phyloP scores from a whole-genome alignment of 73 alveolate species.

The Tetrahymena malaccensis region DNA sequence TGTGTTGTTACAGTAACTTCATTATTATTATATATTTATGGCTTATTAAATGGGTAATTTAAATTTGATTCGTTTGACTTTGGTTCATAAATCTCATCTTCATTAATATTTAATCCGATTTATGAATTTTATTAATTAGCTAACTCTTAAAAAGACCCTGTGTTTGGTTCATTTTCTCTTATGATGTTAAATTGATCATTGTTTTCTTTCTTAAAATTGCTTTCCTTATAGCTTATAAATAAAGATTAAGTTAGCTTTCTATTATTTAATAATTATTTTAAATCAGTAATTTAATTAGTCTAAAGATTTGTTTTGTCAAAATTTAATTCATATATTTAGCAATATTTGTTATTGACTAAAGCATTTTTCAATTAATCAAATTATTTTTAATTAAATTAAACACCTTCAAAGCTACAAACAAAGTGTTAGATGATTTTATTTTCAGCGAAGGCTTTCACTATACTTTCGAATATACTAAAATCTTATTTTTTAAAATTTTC shows the following conservation, averaged over 20 bases:
- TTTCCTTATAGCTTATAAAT: background rate
- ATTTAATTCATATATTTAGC: background rate
- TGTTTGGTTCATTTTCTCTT: background rate
- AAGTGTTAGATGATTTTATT: background rate
- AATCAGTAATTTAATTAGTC: background rate
- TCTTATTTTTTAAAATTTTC: background rate
- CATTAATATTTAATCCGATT: background rate
- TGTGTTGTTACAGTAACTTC: background rate
- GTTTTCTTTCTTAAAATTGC: background rate
- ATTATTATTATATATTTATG: too few relatives aligned
- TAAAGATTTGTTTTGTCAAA: background rate
- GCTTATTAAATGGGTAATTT: too few relatives aligned
- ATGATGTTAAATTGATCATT: too few relatives aligned
- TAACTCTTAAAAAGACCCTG: background rate
- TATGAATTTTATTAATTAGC: too few relatives aligned
- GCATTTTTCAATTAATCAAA: background rate
- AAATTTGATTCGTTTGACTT: background rate
- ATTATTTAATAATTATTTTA: background rate
- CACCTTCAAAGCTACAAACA: background rate
- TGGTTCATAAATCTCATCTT: background rate
- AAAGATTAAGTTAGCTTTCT: background rate
- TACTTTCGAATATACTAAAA: background rate
- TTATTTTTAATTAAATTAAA: background rate
- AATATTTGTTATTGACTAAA: background rate
- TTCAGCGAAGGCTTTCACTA: background rate